Percentiles rank a stretch among this genome's conserved stretches.
These are phyloP conservation scores for Calonectria montana DNA, from an alignment of 2,329 filamentous ascomycete genomes.

Conservation along the genomic window DNA sequence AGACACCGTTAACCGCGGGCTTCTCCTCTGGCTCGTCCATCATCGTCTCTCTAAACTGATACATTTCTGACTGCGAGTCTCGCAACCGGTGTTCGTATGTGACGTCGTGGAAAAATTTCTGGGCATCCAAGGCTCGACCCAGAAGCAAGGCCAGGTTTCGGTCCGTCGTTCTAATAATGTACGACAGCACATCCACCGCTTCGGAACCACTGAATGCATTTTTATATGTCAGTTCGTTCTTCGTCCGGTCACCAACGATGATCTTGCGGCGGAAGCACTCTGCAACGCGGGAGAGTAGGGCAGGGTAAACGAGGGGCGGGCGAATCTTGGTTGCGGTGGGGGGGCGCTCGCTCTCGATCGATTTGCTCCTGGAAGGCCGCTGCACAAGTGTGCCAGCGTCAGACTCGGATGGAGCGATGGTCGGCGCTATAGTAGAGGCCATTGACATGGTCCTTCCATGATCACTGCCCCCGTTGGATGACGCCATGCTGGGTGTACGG, in stretches of 20 bases:
- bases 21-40: conserved; percentile 85
- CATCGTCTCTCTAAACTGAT: conserved; percentile 94
- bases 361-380: conserved; percentile 68
- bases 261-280: conserved; percentile 94
- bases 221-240: conserved; percentile 97
- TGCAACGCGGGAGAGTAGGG: conserved; percentile 90
- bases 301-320: conserved; percentile 92
- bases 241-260: conserved; percentile 85
- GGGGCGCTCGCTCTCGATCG: conserved; percentile 66
- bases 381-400: conserved; percentile 62
- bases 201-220: conserved; percentile 96
- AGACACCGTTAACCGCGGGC: conserved; percentile 87
- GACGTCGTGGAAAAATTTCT: conserved; percentile 99
- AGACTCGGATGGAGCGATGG: conserved; percentile 72
- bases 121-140: conserved; percentile 91
- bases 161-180: conserved; percentile 97
- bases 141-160: conserved; percentile 92
- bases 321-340: conserved; percentile 69
- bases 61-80: conserved; percentile 94
- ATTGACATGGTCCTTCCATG: conserved; percentile 85
- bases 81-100: conserved; percentile 96
- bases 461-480: conserved; percentile 60
- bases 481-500: conserved; percentile 71
- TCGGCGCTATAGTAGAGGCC: conserved; percentile 84
- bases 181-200: conserved; percentile 93